Evolutionary conservation across 2,329 filamentous ascomycete species (phyloP).

Genomic region (Epichloe uncinata): DNA sequence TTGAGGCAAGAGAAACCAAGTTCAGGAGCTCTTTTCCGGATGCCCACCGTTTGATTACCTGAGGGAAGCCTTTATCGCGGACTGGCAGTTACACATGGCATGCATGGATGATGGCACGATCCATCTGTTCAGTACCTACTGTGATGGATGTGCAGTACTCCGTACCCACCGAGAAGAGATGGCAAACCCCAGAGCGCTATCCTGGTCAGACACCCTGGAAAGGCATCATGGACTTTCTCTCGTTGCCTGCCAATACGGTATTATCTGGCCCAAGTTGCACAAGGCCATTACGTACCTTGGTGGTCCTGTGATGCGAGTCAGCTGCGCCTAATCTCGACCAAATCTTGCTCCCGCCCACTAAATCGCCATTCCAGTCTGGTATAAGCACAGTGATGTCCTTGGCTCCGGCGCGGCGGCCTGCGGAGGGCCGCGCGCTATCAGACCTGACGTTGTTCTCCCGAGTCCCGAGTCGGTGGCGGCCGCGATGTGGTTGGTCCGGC

Average conservation of each 20-base stretch:
- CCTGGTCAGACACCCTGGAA: background rate
- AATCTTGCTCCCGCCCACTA: background rate
- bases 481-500: conserved; percentile 1
- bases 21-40: background rate
- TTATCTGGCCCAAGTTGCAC: background rate
- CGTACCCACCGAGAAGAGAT: background rate
- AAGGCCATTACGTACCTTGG: conserved; percentile 7
- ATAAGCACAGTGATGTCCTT: background rate
- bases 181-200: background rate
- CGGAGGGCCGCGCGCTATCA: background rate
- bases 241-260: background rate
- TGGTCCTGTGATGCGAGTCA: conserved; percentile 8
- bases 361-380: background rate
- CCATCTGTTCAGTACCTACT: background rate
- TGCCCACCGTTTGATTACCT: background rate
- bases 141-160: background rate
- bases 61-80: conserved; percentile 1
- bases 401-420: conserved; percentile 1
- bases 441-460: background rate
- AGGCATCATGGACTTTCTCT: background rate
- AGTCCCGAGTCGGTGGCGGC: conserved; percentile 2
- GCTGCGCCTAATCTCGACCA: conserved; percentile 4
- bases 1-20: background rate
- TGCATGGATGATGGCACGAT: background rate
- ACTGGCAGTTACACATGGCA: background rate